These are phyloP conservation scores for Chrysanthemum lavandulifolium DNA, from an alignment of 129 eudicot species.

Conservation along the genomic window DNA sequence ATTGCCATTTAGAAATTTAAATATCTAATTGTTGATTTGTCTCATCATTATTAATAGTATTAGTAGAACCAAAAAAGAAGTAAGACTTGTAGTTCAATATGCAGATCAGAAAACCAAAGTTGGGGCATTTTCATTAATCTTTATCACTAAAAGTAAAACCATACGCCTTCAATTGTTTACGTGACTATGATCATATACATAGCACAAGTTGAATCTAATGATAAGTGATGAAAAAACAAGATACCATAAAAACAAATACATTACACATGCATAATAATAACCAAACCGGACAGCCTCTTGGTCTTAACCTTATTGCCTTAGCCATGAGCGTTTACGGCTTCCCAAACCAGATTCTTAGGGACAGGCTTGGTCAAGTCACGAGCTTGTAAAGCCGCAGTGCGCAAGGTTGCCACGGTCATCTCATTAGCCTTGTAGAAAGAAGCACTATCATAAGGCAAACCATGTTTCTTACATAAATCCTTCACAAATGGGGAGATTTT, in stretches of 20 bases:
- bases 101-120: too few relatives aligned
- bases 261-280: background rate
- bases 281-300: background rate
- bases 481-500: slow-evolving; percentile 18
- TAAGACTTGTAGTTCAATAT: too few relatives aligned
- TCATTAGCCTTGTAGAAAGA: slow-evolving; percentile 12
- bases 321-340: slow-evolving; percentile 13
- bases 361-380: slow-evolving; percentile 23
- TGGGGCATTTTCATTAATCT: too few relatives aligned
- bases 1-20: too few relatives aligned
- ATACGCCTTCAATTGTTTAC: background rate
- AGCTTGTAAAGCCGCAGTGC: slow-evolving; percentile 15
- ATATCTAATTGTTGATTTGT: too few relatives aligned
- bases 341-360: slow-evolving; percentile 20
- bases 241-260: background rate
- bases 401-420: slow-evolving; percentile 17
- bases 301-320: background rate
- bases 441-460: slow-evolving; percentile 9
- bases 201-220: background rate
- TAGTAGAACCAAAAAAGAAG: too few relatives aligned
- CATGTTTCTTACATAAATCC: slow-evolving; percentile 19
- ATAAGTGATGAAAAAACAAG: background rate
- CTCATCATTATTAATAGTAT: too few relatives aligned
- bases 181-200: background rate
- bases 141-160: too few relatives aligned